Percentiles rank a stretch among this genome's conserved stretches.
Evolutionary conservation across 768 basidiomycete species (phyloP).

Genomic region (Auriscalpium vulgare): DNA sequence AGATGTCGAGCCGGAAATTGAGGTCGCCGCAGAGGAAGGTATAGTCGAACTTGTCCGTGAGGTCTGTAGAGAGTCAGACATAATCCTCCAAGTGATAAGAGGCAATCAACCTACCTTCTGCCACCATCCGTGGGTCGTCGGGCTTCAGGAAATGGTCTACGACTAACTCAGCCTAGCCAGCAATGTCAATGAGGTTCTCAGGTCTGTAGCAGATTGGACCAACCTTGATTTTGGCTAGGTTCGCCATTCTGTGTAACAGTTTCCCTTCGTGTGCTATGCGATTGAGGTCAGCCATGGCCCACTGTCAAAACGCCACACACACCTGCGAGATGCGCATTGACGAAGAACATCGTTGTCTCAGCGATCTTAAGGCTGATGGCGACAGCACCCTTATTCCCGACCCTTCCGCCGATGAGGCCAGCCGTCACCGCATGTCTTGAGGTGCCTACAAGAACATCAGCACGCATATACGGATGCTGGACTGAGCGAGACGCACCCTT

Average conservation of each 20-base stretch:
- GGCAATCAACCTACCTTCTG: slow-evolving; percentile 49
- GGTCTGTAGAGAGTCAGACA: slow-evolving; percentile 37
- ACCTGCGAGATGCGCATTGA: slow-evolving; percentile 91
- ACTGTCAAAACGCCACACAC: slow-evolving; percentile 5
- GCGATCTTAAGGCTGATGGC: slow-evolving; percentile 83
- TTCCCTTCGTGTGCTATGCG: slow-evolving; percentile 66
- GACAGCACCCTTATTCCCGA: slow-evolving; percentile 91
- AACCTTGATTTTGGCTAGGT: slow-evolving; percentile 85
- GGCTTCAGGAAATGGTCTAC: slow-evolving; percentile 70
- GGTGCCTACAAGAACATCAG: slow-evolving; percentile 35
- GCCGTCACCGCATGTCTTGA: slow-evolving; percentile 82
- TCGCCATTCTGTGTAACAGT: slow-evolving; percentile 71
- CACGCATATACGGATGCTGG: too few relatives aligned
- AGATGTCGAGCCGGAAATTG: slow-evolving; percentile 85
- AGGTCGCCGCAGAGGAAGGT: slow-evolving; percentile 87
- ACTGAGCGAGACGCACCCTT: slow-evolving; percentile 34
- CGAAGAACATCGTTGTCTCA: slow-evolving; percentile 77
- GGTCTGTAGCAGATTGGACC: not conserved
- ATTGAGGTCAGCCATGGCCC: not conserved
- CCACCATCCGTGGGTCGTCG: slow-evolving; percentile 54
- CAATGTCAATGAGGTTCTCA: not conserved
- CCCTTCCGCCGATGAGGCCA: slow-evolving; percentile 81
- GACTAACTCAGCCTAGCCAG: slow-evolving; percentile 53
- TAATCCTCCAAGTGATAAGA: slow-evolving; percentile 1
- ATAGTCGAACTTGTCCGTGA: slow-evolving; percentile 85